Conservation (phyloP, 306 rosid species). For the Begonia peltatifolia region DNA sequence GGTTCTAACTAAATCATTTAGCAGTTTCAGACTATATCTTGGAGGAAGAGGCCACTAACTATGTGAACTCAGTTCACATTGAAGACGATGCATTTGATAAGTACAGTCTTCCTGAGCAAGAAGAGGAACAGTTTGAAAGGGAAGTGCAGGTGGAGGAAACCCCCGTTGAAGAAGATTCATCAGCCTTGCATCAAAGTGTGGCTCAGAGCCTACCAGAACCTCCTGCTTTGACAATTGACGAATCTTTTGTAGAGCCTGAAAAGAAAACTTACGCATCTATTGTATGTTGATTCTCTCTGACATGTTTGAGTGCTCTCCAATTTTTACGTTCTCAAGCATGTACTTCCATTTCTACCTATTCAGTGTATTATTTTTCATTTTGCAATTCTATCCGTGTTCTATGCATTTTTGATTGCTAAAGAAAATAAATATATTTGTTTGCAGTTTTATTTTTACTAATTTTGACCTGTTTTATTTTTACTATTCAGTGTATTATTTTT, state of each 20-base stretch:
- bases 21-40: slow-evolving; percentile 57
- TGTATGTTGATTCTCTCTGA: slow-evolving; percentile 26
- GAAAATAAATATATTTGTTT: background rate
- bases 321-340: slow-evolving; percentile 30
- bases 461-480: background rate
- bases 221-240: slow-evolving; percentile 38
- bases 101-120: slow-evolving; percentile 82
- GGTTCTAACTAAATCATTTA: slow-evolving; percentile 15
- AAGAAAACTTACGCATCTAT: slow-evolving; percentile 88
- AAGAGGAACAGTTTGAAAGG: slow-evolving; percentile 38
- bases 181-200: slow-evolving; percentile 28
- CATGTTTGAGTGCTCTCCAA: background rate
- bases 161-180: slow-evolving; percentile 48
- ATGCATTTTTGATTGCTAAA: background rate
- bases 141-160: slow-evolving; percentile 78
- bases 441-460: background rate
- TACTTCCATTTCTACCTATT: slow-evolving; percentile 45
- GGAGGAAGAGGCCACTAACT: slow-evolving; percentile 79
- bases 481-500: no score
- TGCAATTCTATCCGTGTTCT: no score
- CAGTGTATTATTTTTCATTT: background rate
- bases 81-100: slow-evolving; percentile 82
- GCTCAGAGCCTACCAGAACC: slow-evolving; percentile 34
- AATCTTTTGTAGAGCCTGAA: slow-evolving; percentile 56
- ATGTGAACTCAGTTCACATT: slow-evolving; percentile 47